A percentile compares a stretch with the other conserved stretches of the same genome.
These are phyloP conservation scores for Aspergillus chevalieri DNA, from an alignment of 2,329 filamentous ascomycete species.

Conservation along the genomic window DNA sequence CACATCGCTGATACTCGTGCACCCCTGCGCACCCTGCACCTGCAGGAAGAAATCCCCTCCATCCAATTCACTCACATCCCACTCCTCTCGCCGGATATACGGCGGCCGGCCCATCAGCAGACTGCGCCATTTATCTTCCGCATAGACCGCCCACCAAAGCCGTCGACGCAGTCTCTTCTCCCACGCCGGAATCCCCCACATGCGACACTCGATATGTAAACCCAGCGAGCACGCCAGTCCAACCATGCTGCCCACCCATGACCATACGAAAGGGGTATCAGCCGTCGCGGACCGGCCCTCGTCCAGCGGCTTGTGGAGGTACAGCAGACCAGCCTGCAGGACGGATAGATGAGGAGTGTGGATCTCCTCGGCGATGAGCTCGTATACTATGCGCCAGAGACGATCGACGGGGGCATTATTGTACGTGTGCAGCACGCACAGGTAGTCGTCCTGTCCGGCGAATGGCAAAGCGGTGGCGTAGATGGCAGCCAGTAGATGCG, in stretches of 20 bases:
- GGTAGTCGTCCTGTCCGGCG: constrained; percentile 23
- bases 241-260: constrained; percentile 31
- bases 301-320: constrained; percentile 22
- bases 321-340: constrained; percentile 27
- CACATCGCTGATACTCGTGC: constrained; percentile 10
- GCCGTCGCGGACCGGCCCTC: constrained; percentile 19
- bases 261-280: constrained; percentile 33
- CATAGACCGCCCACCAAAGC: constrained; percentile 37
- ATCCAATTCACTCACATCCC: constrained; percentile 28
- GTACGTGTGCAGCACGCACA: constrained; percentile 25
- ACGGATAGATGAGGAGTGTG: constrained; percentile 27
- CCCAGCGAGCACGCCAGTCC: constrained; percentile 30
- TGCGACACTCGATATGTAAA: constrained; percentile 31
- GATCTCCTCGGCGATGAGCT: constrained; percentile 26
- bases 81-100: constrained; percentile 30
- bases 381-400: constrained; percentile 27
- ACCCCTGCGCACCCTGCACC: constrained; percentile 3
- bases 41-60: constrained; percentile 20
- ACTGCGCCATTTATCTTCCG: constrained; percentile 35
- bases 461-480: constrained; percentile 30
- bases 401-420: constrained; percentile 17
- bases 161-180: constrained; percentile 34
- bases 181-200: constrained; percentile 33
- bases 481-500: constrained; percentile 26
- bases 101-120: constrained; percentile 32